Conservation (phyloP, 495 filamentous ascomycete genomes). For the Tricharina praecox region DNA sequence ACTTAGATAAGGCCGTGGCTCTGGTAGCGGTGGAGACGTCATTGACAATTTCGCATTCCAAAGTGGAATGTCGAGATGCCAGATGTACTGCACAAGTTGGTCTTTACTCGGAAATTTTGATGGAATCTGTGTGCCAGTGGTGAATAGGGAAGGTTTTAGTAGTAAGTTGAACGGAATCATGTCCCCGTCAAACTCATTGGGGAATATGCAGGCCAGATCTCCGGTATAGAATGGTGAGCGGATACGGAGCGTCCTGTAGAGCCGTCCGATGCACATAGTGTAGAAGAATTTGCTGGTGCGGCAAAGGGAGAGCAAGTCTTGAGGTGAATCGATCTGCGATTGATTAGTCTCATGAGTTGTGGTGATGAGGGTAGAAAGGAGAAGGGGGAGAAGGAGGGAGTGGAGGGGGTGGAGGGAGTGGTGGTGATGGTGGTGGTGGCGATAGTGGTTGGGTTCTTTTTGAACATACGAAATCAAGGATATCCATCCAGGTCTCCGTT, state of each 20-base stretch:
- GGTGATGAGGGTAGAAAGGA: too few species aligned
- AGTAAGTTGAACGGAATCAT: background rate
- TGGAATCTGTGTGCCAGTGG: too few species aligned
- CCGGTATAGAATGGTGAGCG: conserved; percentile 10
- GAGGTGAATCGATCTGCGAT: conserved; percentile 10
- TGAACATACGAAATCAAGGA: background rate
- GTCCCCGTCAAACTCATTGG: background rate
- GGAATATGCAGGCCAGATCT: background rate
- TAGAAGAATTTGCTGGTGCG: conserved; percentile 8
- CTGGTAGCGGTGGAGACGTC: background rate
- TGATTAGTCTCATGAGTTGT: too few species aligned
- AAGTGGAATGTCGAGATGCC: background rate
- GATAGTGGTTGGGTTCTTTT: too few species aligned
- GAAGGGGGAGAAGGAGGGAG: too few species aligned
- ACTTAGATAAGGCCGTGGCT: too few species aligned
- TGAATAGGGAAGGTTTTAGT: too few species aligned
- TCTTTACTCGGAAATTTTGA: background rate
- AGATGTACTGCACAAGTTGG: background rate
- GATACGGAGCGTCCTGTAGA: conserved; percentile 10
- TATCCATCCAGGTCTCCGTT: background rate
- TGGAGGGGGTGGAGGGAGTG: too few species aligned
- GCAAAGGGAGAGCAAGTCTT: conserved; percentile 11
- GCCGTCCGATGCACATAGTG: conserved; percentile 5
- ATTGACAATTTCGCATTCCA: background rate
- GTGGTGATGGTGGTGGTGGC: too few species aligned